Evolutionary conservation across 176 grass and related monocot genomes (phyloP).

Genomic region (Poa annua): DNA sequence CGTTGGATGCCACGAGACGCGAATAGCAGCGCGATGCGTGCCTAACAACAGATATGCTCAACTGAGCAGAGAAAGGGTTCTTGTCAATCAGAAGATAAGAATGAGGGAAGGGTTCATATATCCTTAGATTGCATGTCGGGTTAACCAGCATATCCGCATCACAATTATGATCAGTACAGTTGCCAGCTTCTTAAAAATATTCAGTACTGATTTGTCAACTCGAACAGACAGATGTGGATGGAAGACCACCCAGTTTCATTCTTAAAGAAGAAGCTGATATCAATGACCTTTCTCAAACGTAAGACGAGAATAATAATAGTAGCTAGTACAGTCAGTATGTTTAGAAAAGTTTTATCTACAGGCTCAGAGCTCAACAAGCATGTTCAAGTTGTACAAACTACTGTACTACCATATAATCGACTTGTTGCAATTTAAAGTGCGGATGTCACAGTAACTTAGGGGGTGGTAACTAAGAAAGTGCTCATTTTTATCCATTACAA

Average conservation of each 20-base stretch:
- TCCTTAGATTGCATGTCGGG: not conserved
- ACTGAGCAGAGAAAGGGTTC: not conserved
- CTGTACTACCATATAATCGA: not conserved
- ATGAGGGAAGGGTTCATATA: not conserved
- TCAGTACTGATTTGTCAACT: not conserved
- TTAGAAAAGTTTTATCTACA: not conserved
- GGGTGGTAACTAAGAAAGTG: not conserved
- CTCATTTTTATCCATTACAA: not conserved
- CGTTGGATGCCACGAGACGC: not conserved
- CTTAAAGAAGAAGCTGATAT: not conserved
- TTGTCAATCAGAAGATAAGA: not conserved
- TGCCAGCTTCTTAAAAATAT: not conserved
- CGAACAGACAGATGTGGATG: slow-evolving; percentile 10
- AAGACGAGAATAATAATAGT: not conserved
- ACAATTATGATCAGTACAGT: not conserved
- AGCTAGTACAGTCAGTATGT: not conserved
- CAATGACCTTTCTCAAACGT: not conserved
- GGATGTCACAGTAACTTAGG: not conserved
- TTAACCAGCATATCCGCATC: not conserved
- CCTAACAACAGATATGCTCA: not conserved
- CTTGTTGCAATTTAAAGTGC: not conserved
- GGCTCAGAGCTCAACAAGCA: not conserved
- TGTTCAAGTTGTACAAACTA: not conserved
- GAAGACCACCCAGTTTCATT: not conserved
- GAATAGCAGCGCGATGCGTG: not conserved